phyloP scores from a whole-genome alignment of 352 stramenopile species.

The Thraustotheca clavata region DNA sequence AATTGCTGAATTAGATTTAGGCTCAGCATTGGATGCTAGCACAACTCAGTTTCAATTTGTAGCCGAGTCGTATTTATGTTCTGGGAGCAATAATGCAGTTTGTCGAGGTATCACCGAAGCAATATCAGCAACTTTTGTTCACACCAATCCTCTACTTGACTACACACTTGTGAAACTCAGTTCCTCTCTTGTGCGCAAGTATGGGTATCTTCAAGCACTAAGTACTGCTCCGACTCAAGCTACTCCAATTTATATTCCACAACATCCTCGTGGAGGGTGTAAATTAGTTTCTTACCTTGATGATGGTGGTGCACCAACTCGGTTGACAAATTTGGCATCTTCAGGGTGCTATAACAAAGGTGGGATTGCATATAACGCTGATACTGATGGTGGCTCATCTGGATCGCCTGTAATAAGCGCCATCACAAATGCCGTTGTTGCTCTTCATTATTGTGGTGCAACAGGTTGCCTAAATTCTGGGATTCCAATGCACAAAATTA shows the following conservation, averaged over 20 bases:
- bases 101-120: slow-evolving; percentile 39
- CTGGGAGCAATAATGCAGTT: slow-evolving; percentile 28
- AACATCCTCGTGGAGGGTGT: slow-evolving; percentile 38
- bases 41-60: slow-evolving; percentile 53
- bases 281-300: slow-evolving; percentile 46
- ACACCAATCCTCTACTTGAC: slow-evolving; percentile 40
- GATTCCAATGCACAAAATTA: slow-evolving; percentile 36
- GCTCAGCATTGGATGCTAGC: slow-evolving; percentile 28
- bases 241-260: slow-evolving; percentile 44
- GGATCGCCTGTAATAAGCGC: slow-evolving; percentile 47
- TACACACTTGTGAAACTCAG: slow-evolving; percentile 52
- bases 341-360: slow-evolving; percentile 30
- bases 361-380: slow-evolving; percentile 49
- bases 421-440: slow-evolving; percentile 45
- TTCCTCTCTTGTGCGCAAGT: slow-evolving; percentile 32
- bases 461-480: slow-evolving; percentile 47
- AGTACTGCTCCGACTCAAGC: slow-evolving; percentile 25
- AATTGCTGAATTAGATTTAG: not conserved
- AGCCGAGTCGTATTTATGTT: slow-evolving; percentile 26
- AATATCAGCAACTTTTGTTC: slow-evolving; percentile 36
- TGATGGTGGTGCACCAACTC: slow-evolving; percentile 30
- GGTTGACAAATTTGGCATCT: slow-evolving; percentile 28
- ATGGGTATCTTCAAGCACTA: slow-evolving; percentile 51
- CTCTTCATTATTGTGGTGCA: slow-evolving; percentile 57
- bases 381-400: slow-evolving; percentile 55